A percentile compares a stretch with the other conserved stretches of the same genome.
Evolutionary conservation across 148 eudicot species (phyloP).

Genomic region (Silene latifolia): DNA sequence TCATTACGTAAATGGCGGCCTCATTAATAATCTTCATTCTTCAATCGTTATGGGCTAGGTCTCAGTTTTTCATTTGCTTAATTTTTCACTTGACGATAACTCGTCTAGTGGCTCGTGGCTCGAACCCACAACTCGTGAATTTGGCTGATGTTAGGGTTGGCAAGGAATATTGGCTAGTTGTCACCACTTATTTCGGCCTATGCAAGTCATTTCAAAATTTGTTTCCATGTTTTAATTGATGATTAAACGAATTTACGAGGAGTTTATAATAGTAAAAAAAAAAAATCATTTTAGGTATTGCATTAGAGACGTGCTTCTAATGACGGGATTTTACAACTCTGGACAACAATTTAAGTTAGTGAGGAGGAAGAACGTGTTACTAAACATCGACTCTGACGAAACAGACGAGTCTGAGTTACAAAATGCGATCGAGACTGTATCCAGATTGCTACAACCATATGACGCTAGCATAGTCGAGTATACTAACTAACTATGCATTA

Average conservation of each 20-base stretch:
- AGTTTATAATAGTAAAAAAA: not conserved
- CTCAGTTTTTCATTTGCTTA: too few species aligned
- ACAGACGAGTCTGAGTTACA: conserved; percentile 55
- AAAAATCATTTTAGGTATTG: conserved; percentile 52
- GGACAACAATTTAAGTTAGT: conserved; percentile 75
- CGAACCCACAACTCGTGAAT: conserved; percentile 43
- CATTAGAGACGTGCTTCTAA: conserved; percentile 69
- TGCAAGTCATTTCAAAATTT: conserved; percentile 30
- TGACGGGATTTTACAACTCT: conserved; percentile 63
- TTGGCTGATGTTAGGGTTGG: conserved; percentile 58
- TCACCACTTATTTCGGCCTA: conserved; percentile 65
- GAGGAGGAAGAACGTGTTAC: conserved; percentile 59
- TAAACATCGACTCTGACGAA: conserved; percentile 58
- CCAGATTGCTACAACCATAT: conserved; percentile 26
- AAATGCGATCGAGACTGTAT: conserved; percentile 39
- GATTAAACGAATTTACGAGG: not conserved
- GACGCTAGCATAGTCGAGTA: conserved; percentile 43
- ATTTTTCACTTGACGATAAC: conserved; percentile 39
- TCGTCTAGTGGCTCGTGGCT: conserved; percentile 15
- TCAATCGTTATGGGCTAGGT: too few species aligned
- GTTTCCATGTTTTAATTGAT: not conserved
- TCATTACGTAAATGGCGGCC: too few species aligned
- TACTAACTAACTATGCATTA: too few species aligned
- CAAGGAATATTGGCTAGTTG: conserved; percentile 65
- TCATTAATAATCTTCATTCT: too few species aligned